These are phyloP conservation scores for Corylus heterophylla DNA, from an alignment of 306 rosid species.

Conservation along the genomic window DNA sequence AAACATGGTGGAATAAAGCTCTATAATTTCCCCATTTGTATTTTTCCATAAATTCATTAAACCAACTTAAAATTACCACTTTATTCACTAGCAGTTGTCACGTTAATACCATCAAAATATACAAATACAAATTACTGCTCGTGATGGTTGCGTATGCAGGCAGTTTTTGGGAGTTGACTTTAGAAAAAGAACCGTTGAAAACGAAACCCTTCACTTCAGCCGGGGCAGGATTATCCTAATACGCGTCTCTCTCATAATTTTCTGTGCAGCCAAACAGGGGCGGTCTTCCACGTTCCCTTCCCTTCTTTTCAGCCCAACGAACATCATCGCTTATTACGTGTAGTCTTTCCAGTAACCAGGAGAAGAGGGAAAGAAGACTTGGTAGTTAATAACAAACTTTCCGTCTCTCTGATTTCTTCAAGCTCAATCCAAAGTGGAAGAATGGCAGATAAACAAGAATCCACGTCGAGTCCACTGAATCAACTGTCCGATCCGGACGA, in stretches of 20 bases:
- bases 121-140: no score
- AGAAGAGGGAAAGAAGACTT: no score
- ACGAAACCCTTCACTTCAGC: no score
- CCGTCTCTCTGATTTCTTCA: not conserved
- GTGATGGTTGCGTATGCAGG: no score
- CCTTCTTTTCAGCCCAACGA: not conserved
- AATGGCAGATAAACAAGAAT: conserved; percentile 27
- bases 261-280: not conserved
- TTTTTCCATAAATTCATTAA: no score
- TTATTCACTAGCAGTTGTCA: no score
- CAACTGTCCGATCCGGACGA: conserved; percentile 57
- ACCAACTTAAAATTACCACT: no score
- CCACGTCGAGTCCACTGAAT: conserved; percentile 78
- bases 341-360: not conserved
- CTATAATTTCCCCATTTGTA: no score
- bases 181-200: no score
- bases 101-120: no score
- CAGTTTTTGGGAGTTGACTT: no score
- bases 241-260: not conserved
- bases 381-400: not conserved
- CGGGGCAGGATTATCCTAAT: not conserved
- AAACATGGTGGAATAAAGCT: no score
- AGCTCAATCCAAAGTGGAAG: not conserved
- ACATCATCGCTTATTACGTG: not conserved
- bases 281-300: not conserved